phyloP scores from a whole-genome alignment of 2,329 filamentous ascomycete genomes.

The Mycosphaerella arachidis region DNA sequence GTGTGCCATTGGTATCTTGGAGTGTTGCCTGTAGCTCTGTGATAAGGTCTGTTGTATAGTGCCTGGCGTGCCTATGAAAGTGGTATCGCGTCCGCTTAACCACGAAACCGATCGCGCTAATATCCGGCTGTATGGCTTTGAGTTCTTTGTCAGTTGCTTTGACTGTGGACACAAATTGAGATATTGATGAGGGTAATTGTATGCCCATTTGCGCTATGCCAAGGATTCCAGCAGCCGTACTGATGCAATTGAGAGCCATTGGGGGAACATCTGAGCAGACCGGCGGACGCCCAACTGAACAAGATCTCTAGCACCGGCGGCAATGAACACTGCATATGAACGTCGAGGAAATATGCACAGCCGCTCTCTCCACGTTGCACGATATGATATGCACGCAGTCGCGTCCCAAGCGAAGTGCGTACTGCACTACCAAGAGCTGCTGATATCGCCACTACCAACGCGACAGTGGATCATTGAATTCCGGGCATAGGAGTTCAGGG shows the following conservation, averaged over 20 bases:
- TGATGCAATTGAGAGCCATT: background rate
- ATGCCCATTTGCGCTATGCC: background rate
- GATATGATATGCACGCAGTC: too few relatives aligned
- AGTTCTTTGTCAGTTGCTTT: slow-evolving; percentile 14
- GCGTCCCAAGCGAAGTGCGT: too few relatives aligned
- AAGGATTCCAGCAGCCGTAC: background rate
- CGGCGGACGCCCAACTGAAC: too few relatives aligned
- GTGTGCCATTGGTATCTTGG: background rate
- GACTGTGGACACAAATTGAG: slow-evolving; percentile 6
- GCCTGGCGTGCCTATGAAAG: background rate
- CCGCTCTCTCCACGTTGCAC: too few relatives aligned
- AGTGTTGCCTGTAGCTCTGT: background rate
- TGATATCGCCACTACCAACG: background rate
- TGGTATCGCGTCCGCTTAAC: background rate
- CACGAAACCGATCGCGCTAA: slow-evolving; percentile 1
- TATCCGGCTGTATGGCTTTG: slow-evolving; percentile 13
- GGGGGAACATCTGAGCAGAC: too few relatives aligned
- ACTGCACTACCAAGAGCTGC: background rate
- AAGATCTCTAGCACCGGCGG: too few relatives aligned
- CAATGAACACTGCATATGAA: too few relatives aligned
- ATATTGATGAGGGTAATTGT: background rate
- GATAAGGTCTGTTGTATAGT: background rate
- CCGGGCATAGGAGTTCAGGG: too few relatives aligned
- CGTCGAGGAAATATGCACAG: too few relatives aligned
- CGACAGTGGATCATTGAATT: too few relatives aligned